Evolutionary conservation across 495 filamentous ascomycete species (phyloP).

Genomic region (Penicillium flavigenum): DNA sequence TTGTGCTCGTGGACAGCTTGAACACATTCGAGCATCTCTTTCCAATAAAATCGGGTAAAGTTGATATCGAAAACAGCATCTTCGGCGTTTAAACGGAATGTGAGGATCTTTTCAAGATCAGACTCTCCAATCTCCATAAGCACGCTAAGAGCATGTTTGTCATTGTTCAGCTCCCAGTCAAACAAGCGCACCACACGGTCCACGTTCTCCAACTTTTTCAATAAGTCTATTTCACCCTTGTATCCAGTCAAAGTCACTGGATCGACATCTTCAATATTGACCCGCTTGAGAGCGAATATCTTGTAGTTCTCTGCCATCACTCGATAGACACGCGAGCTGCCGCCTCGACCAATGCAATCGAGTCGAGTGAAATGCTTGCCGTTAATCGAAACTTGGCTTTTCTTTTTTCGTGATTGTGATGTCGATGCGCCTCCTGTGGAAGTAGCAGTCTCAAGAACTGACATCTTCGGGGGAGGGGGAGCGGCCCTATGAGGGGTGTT

Average conservation of each 20-base stretch:
- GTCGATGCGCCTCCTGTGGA: conserved; percentile 76
- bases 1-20: conserved; percentile 81
- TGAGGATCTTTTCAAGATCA: conserved; percentile 87
- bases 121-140: conserved; percentile 98
- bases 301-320: conserved; percentile 97
- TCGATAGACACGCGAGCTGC: conserved; percentile 89
- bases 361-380: conserved; percentile 85
- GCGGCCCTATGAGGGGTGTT: conserved; percentile 84
- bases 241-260: conserved; percentile 80
- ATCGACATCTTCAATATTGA: conserved; percentile 87
- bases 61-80: conserved; percentile 76
- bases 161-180: conserved; percentile 89
- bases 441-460: conserved; percentile 86
- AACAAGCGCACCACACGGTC: conserved; percentile 87
- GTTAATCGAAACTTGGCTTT: conserved; percentile 80
- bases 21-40: conserved; percentile 97
- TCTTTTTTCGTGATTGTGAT: conserved; percentile 69
- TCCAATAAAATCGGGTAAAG: conserved; percentile 97
- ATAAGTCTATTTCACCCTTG: conserved; percentile 94
- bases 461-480: conserved; percentile 95
- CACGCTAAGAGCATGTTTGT: conserved; percentile 81
- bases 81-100: conserved; percentile 66
- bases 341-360: conserved; percentile 87
- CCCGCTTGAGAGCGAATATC: conserved; percentile 89
- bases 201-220: conserved; percentile 76